Percentiles rank a stretch among this genome's conserved stretches.
Evolutionary conservation across 495 filamentous ascomycete genomes (phyloP).

Genomic region (Neurospora tetraspora): DNA sequence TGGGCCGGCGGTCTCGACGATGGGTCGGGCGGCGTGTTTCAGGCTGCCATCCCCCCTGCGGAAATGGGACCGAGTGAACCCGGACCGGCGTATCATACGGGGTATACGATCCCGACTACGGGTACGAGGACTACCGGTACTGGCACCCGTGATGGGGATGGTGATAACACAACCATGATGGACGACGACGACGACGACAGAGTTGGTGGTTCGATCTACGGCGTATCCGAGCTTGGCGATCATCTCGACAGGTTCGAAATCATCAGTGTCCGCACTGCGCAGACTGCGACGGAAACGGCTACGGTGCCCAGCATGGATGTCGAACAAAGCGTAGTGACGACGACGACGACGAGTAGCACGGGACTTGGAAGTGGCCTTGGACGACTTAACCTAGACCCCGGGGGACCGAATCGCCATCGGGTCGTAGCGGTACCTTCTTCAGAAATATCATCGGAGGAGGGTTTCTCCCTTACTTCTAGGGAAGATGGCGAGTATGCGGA

Average conservation of each 20-base stretch:
- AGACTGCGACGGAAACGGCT: background rate
- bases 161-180: background rate
- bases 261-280: conserved; percentile 4
- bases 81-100: conserved; percentile 35
- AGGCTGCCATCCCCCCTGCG: conserved; percentile 25
- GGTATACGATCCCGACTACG: conserved; percentile 19
- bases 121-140: background rate
- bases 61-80: conserved; percentile 33
- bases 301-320: conserved; percentile 13
- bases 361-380: background rate
- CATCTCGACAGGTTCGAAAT: conserved; percentile 10
- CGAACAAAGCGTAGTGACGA: conserved; percentile 15
- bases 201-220: conserved; percentile 3
- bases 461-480: background rate
- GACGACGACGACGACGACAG: background rate
- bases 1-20: conserved; percentile 40
- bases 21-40: conserved; percentile 36
- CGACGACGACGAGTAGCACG: background rate
- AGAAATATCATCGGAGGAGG: background rate
- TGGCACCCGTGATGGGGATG: background rate
- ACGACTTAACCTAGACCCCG: background rate
- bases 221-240: conserved; percentile 13
- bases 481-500: conserved; percentile 9
- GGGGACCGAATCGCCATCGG: background rate
- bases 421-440: background rate